Percentiles rank a stretch among this genome's conserved stretches.
Evolutionary conservation across 345 rosid species (phyloP).

Genomic region (Moricandia arvensis): DNA sequence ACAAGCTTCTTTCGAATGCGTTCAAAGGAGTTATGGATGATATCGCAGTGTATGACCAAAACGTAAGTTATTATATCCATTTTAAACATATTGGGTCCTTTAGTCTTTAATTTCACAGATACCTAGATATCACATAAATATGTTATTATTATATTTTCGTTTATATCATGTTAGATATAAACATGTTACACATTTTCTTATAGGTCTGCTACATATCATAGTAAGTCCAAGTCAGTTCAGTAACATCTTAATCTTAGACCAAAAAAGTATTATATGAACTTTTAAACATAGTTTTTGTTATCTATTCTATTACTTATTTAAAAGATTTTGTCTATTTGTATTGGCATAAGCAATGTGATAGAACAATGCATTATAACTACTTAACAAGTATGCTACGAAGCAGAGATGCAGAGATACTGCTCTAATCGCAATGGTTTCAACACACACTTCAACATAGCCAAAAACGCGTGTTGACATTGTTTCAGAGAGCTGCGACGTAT

Average conservation of each 20-base stretch:
- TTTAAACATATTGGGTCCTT: neutral
- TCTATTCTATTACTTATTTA: neutral
- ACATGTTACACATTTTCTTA: neutral
- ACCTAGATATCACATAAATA: neutral
- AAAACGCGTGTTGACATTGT: conserved; percentile 89
- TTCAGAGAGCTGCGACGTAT: conserved; percentile 88
- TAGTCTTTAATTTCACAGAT: neutral
- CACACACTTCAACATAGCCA: conserved; percentile 92
- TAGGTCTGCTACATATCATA: neutral
- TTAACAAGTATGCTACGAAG: conserved; percentile 92
- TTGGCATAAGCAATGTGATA: conserved; percentile 68
- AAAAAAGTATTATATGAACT: neutral
- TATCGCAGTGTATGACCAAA: conserved; percentile 63
- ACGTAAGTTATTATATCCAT: conserved; percentile 42
- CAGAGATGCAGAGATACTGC: conserved; percentile 98
- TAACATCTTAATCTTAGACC: neutral
- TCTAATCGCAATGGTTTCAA: conserved; percentile 83
- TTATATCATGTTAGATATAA: neutral
- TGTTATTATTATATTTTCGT: neutral
- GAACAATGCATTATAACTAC: conserved; percentile 99
- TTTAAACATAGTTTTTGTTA: neutral
- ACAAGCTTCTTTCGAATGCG: conserved; percentile 95
- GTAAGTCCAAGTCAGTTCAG: neutral
- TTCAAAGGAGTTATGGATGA: conserved; percentile 99
- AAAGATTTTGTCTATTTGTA: neutral